Evolutionary conservation across 1,284 basidiomycete genomes (phyloP).

Genomic region (Athelia psychrophila): DNA sequence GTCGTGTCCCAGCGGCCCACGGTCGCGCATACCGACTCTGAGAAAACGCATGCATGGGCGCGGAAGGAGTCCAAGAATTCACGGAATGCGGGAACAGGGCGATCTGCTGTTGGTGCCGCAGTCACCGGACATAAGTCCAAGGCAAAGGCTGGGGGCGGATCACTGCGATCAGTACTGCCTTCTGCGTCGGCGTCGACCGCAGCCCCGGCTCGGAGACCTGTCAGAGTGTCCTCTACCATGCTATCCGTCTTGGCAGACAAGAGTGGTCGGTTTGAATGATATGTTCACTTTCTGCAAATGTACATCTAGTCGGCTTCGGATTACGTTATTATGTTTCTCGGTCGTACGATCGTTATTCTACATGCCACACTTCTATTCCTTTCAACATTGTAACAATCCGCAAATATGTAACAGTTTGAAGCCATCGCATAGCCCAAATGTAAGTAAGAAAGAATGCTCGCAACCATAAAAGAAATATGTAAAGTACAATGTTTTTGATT

Average conservation of each 20-base stretch:
- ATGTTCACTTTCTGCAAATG: conserved; percentile 2
- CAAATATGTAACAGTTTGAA: no score
- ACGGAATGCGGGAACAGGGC: conserved; percentile 39
- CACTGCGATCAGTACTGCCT: conserved; percentile 29
- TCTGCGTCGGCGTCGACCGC: conserved; percentile 6
- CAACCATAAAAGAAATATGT: not conserved
- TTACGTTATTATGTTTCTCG: conserved; percentile 8
- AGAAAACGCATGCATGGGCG: conserved; percentile 34
- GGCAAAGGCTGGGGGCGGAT: conserved; percentile 37
- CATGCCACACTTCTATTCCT: conserved; percentile 8
- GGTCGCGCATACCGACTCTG: not conserved
- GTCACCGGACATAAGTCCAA: conserved; percentile 47
- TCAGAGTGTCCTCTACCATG: conserved; percentile 44
- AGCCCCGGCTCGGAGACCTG: conserved; percentile 18
- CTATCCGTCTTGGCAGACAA: conserved; percentile 47
- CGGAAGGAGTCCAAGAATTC: conserved; percentile 36
- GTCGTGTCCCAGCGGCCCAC: not conserved
- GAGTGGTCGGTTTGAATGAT: conserved; percentile 38
- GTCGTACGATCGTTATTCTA: conserved; percentile 17
- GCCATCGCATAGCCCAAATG: no score
- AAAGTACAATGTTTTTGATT: not conserved
- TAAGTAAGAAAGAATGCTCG: not conserved
- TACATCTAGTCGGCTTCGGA: conserved; percentile 5
- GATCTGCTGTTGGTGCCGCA: conserved; percentile 46
- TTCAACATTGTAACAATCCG: not conserved